These are phyloP conservation scores for Naganishia albida DNA, from an alignment of 1,284 basidiomycete genomes.

Conservation along the genomic window DNA sequence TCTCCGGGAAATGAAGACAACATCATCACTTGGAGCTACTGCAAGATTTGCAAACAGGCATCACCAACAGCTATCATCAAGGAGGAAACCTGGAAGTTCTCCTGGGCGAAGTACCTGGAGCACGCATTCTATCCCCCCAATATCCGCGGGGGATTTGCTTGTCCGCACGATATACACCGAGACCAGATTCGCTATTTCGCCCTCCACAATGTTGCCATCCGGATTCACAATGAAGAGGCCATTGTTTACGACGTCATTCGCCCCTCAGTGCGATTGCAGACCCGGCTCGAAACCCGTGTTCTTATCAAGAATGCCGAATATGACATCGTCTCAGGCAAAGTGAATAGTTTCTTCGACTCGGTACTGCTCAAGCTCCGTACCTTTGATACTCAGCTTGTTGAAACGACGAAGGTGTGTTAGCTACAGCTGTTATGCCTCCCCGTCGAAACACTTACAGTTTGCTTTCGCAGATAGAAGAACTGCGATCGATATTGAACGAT, in stretches of 20 bases:
- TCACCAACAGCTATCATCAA: constrained; percentile 89
- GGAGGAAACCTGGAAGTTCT: constrained; percentile 76
- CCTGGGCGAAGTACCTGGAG: constrained; percentile 54
- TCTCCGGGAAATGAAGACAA: constrained; percentile 62
- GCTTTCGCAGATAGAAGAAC: constrained; percentile 37
- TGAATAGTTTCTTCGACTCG: constrained; percentile 63
- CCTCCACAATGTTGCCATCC: constrained; percentile 65
- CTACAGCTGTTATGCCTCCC: too few relatives aligned
- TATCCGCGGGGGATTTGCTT: constrained; percentile 65
- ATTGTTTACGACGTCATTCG: constrained; percentile 82
- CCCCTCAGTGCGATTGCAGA: constrained; percentile 81
- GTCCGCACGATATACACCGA: constrained; percentile 90
- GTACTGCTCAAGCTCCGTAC: constrained; percentile 54
- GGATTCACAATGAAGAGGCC: constrained; percentile 85
- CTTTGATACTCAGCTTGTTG: constrained; percentile 50
- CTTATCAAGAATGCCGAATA: constrained; percentile 89
- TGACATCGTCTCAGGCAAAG: constrained; percentile 71
- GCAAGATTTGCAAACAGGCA: constrained; percentile 74
- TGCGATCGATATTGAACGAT: constrained; percentile 44
- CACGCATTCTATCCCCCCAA: constrained; percentile 75
- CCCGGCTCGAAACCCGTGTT: constrained; percentile 80
- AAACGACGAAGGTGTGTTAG: constrained; percentile 47
- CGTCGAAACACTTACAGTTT: neutral
- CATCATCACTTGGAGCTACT: constrained; percentile 90
- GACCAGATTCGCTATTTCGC: constrained; percentile 94